Base-by-base conservation (phyloP, 768 basidiomycete genomes). In the Leccinum barrowsii region DNA sequence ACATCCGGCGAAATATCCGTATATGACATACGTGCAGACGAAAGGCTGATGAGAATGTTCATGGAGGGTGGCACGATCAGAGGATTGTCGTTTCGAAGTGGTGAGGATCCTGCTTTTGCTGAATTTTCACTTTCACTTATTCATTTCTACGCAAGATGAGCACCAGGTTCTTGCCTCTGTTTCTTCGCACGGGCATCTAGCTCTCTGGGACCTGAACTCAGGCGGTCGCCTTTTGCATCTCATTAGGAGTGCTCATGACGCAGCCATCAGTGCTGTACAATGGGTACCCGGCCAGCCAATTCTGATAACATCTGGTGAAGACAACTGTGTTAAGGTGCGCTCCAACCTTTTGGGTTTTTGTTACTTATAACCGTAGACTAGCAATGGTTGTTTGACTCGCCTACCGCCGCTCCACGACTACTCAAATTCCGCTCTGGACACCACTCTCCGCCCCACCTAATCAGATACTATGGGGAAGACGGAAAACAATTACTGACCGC, bases 321-420 rank as follows among this genome's bases (percentile, higher is more conserved):
- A 98, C 69, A 99, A 99, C 71, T 91, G 92, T 65, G 82, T 99
- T 59, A 98, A 98, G 82, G 95, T 94, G 55, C 71, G 69, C 46
- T 35, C 37, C 44, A 6, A 53, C 24, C 17, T 34, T 40, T 40
- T 55, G 11, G 30, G 28, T 50, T 51, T n/a, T 11, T 21, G 24
- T 21, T 47, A 44, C 28, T 54, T 59, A 24, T 58, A 51, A 68
- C 51, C 26, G 15, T 42, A 55, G 17, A 56, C 42, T 67, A 98
- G 95, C 95, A 99, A 94, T 98, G 96, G 95, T 70, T 96, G 21
- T 95, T 96, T 65, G 97, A 98, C 67, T 91, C 94, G 0, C 92
- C 94, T 0, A 89, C 90, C 0, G 79, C 89, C 1, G 77, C 90
- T 22, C 96, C 97, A 1, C 83, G 92, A 56, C 77, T 98, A 11